Base-by-base conservation (phyloP, 176 grass and related monocot genomes). In the Panicum miliaceum region DNA sequence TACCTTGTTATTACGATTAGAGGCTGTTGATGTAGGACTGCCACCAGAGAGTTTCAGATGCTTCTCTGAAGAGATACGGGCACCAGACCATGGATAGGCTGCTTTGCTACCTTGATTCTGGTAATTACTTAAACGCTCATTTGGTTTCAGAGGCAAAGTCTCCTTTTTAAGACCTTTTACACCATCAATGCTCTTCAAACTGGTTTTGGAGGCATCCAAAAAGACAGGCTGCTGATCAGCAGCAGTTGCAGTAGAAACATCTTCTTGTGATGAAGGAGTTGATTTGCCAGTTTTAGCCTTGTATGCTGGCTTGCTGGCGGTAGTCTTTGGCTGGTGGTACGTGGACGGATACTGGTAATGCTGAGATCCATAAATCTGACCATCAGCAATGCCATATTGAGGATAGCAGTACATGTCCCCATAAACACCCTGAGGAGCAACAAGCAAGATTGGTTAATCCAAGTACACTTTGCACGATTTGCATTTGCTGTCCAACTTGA, bases 321-420 rank as follows among this genome's bases (percentile, higher is more conserved):
- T 79, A 72, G 47, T 75, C 75, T 86, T 84, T 11, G 77, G 75
- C 61, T 91, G 89, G 26, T 91, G 71, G 71, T 89, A 91, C 3
- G 84, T 73, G 43, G 86, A 79, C 10, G 72, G 71, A 43, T 78
- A 90, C 50, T 91, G 94, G 64, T 84, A 90, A 75, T 86, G 68
- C 78, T 97, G 90, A 53, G 88, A 84, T 50, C 84, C 86, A 81
- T 93, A 97, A 47, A 86, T 77, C 71, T 92, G 91, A 40, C 75
- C 75, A 63, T 93, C 91, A 80, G 93, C 47, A 64, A 85, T 60
- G 54, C 89, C 66, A 68, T 92, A 94, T 22, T 84, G 84, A 47
- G 89, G 80, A 90, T 97, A 94, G 57, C 87, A 93, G 67, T 91
- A 93, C 81, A 90, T 81, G 61, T 97, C 94, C 71, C 91, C 87